Base-by-base conservation (phyloP, 305 asterid species). In the Andrographis paniculata region DNA sequence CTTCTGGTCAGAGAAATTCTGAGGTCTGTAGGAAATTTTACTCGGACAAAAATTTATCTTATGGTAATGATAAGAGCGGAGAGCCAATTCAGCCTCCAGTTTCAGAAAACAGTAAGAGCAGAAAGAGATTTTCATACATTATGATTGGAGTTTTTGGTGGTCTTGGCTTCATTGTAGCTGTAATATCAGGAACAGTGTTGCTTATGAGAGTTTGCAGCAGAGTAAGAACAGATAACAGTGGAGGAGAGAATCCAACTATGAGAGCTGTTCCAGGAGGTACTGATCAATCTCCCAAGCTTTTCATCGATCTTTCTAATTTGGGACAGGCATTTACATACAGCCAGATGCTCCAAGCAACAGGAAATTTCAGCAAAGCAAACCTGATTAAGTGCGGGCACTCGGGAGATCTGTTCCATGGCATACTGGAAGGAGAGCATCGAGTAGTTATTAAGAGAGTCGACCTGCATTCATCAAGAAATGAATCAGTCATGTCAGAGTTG, bases 101-200 rank as follows among this genome's bases (percentile, higher is more conserved):
- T 10, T 2, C 2, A 11, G 13, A 7, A 31, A 6, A 14, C 30
- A 10, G 1, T 17, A 24, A 1, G 50, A 47, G 35, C 22, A 56
- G 38, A 30, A 65, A 45, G n/a, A 62, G 24, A 56, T 54, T 68
- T 35, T 42, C 45, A 12, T 72, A 69, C 47, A 35, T 79, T 17
- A 35, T 86, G 75, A 65, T 69, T 17, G 92, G 88, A 46, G 72
- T 66, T 61, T 67, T 86, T 44, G 82, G 86, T 36, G 88, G 92
- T 48, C n/a, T 82, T 20, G 76, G 83, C 20, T 52, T 74, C 14
- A 52, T 86, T 38, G 14, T 68, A 48, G 16, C 71, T 55, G 17
- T 66, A 42, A 72, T 40, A 35, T 11, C 62, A 18, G 68, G 41
- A 42, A 1, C 48, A 5, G 22, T 65, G 1, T 44, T 80, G 61